A percentile compares a stretch with the other conserved stretches of the same genome.
Evolutionary conservation across 1,284 basidiomycete species (phyloP).

Genomic region (Puccinia brachypodii): DNA sequence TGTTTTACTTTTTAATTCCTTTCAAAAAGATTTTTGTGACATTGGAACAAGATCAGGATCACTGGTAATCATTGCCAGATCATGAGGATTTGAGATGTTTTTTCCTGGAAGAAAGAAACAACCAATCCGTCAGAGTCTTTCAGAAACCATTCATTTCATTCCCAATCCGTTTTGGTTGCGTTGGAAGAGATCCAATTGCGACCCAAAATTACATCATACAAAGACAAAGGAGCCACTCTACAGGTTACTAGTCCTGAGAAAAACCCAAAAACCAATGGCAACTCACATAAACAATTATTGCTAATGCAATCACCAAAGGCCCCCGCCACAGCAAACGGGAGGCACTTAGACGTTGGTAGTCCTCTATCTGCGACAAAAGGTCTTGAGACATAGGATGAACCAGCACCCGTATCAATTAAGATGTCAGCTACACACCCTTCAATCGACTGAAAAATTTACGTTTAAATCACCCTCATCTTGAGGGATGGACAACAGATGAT

Average conservation of each 20-base stretch:
- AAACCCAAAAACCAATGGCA: background rate
- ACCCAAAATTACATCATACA: constrained; percentile 13
- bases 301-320: background rate
- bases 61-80: background rate
- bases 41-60: background rate
- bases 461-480: background rate
- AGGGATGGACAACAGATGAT: background rate
- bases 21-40: background rate
- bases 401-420: constrained; percentile 13
- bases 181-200: constrained; percentile 13
- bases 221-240: background rate
- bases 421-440: background rate
- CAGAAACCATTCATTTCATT: background rate
- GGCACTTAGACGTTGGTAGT: background rate
- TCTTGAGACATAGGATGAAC: background rate
- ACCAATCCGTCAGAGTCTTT: background rate
- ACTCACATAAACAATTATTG: background rate
- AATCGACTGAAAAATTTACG: background rate
- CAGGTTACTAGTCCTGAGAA: background rate
- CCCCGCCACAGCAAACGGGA: background rate
- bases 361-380: background rate
- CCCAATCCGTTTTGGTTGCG: background rate
- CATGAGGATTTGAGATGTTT: background rate
- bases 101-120: background rate
- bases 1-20: background rate